Base-by-base conservation (phyloP, 1,139 yeast species). In the Candida tetrigidarum region DNA sequence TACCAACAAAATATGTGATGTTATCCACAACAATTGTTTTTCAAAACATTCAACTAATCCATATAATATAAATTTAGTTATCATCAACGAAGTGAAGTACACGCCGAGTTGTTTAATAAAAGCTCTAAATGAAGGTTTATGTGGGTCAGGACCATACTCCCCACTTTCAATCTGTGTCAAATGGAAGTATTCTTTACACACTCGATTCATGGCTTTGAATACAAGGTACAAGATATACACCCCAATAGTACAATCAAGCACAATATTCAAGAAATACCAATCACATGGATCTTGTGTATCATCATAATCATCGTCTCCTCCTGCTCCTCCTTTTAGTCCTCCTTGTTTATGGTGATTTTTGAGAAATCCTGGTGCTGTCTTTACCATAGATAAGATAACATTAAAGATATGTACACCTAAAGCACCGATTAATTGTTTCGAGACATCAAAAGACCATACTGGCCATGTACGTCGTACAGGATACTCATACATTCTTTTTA, bases 231-330 rank as follows among this genome's bases (percentile, higher is more conserved):
- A 71, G 3, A 92, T 77, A 19, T 95, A 95, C 2, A 91, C 96
- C 0, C 99, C 99, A n/a, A 92, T 76, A 0, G 99, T 93, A 37
- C 98, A 92, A 63, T 93, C 99, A 60, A 92, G 79, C 16, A 92
- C 76, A 36, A 92, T 80, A 58, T 88, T 93, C 45, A 93, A 71
- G 58, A 93, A 92, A 67, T 93, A 93, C 96, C 97, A 92, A 55
- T 86, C 90, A 59, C 96, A 87, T 7, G 92, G 92, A 54, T 85
- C 76, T 28, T 71, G 74, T 11, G 56, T 54, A 22, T 51, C 48
- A 12, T 45, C 56, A 30, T 52, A 56, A 16, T 49, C 54, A 26
- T 44, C 50, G 12, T 35, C 49, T 26, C 41, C 48, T 11, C 12
- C 15, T 15, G 7, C 20, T 8, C 37, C 50, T 27, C 23, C 20